These are phyloP conservation scores for Herpetomonas samuelpessoai DNA, from an alignment of 208 protist species.

Conservation along the genomic window DNA sequence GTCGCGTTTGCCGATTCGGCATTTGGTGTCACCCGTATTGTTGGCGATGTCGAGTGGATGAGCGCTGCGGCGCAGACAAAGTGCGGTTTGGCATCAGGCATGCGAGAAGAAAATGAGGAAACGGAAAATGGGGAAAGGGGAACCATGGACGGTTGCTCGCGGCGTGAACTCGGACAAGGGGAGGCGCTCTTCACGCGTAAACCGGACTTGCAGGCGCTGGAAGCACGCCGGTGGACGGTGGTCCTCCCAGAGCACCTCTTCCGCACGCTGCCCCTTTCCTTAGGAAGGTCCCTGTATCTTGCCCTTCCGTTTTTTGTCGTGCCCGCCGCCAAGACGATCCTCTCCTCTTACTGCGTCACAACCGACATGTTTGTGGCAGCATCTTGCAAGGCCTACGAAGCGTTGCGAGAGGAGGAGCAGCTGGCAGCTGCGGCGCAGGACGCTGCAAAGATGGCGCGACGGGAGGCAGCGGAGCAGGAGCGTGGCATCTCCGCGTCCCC, in stretches of 20 bases:
- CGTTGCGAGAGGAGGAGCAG: constrained; percentile 13
- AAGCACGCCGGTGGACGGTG: constrained; percentile 31
- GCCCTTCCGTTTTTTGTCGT: constrained; percentile 48
- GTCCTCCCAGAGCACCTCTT: constrained; percentile 39
- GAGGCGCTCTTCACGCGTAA: neutral
- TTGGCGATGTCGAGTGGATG: constrained; percentile 21
- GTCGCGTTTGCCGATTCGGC: constrained; percentile 23
- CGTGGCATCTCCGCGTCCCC: too few species aligned
- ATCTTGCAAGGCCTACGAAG: neutral
- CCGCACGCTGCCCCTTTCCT: constrained; percentile 22
- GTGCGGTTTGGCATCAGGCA: neutral
- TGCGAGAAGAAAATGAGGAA: neutral
- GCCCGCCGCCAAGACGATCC: constrained; percentile 20
- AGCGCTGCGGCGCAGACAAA: neutral
- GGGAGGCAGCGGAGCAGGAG: too few species aligned
- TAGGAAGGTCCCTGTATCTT: constrained; percentile 54
- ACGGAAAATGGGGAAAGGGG: neutral
- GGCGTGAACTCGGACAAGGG: too few species aligned
- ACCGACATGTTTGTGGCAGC: constrained; percentile 31
- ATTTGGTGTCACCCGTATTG: constrained; percentile 28
- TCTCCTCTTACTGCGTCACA: constrained; percentile 61
- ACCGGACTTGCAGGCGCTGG: neutral
- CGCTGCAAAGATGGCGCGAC: too few species aligned
- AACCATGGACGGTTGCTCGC: too few species aligned
- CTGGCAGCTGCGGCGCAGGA: constrained; percentile 5